Percentiles rank a stretch among this genome's conserved stretches.
phyloP scores from a whole-genome alignment of 177 flowering plant species.

The Vitis hybrid region DNA sequence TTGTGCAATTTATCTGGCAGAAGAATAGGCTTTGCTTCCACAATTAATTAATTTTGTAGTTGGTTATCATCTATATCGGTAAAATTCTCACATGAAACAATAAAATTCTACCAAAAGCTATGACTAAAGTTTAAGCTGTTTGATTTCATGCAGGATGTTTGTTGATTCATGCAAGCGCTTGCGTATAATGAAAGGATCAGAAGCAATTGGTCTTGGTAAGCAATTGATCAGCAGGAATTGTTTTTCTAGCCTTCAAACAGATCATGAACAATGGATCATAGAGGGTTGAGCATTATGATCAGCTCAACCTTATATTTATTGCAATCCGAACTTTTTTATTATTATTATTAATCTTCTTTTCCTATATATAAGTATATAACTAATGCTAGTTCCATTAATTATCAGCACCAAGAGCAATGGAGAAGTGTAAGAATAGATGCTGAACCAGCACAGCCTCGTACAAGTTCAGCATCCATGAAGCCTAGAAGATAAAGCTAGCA shows the following conservation, averaged over 20 bases:
- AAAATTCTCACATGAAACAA: not conserved
- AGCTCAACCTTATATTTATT: no score
- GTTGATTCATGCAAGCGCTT: constrained; percentile 64
- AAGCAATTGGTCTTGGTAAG: constrained; percentile 62
- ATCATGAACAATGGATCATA: not conserved
- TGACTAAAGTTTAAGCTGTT: not conserved
- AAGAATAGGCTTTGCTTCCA: not conserved
- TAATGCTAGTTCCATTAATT: not conserved
- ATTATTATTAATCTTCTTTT: not conserved
- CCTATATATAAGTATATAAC: not conserved
- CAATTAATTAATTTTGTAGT: not conserved
- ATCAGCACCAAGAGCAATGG: constrained; percentile 57
- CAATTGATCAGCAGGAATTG: not conserved
- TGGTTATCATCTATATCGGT: no score
- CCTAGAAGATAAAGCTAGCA: no score
- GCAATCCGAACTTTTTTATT: no score
- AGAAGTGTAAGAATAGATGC: constrained; percentile 58
- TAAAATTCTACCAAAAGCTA: not conserved
- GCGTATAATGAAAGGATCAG: constrained; percentile 68
- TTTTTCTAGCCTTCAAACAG: not conserved
- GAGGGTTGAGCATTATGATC: not conserved
- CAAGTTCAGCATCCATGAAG: not conserved
- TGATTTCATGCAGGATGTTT: constrained; percentile 48
- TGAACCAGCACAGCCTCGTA: constrained; percentile 12
- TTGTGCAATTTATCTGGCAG: no score